A percentile compares a stretch with the other conserved stretches of the same genome.
phyloP scores from a whole-genome alignment of 441 rosid genomes.

The Monsonia emarginata region DNA sequence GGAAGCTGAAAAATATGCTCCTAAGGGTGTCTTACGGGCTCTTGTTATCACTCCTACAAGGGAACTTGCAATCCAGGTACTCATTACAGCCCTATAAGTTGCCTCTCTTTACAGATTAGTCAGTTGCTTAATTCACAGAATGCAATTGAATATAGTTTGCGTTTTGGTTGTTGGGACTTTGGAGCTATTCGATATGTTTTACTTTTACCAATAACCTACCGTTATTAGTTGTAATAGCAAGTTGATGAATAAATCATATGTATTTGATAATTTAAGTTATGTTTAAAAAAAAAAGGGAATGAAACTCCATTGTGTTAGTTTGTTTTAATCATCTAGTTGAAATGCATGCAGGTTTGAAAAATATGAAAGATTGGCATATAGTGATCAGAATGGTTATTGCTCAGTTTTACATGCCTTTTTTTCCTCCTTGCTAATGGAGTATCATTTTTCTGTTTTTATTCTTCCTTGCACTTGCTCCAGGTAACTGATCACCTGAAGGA shows the following conservation, averaged over 20 bases:
- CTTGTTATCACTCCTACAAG: conserved; percentile 90
- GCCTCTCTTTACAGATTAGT: conserved; percentile 12
- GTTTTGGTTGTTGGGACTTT: background rate
- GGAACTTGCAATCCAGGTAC: conserved; percentile 89
- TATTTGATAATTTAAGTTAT: background rate
- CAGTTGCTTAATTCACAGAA: background rate
- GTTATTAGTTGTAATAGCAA: background rate
- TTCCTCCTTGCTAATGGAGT: background rate
- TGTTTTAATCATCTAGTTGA: background rate
- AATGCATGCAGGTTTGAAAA: background rate
- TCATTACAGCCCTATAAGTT: conserved; percentile 14
- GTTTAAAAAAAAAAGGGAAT: background rate
- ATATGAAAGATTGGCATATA: background rate
- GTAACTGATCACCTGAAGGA: conserved; percentile 76
- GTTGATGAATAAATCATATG: background rate
- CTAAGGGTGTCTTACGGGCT: conserved; percentile 66
- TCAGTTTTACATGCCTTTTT: background rate
- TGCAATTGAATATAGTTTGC: background rate
- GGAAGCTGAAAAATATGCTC: conserved; percentile 55
- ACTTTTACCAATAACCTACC: background rate
- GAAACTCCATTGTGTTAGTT: background rate
- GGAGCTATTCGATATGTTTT: background rate
- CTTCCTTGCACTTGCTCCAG: conserved; percentile 23
- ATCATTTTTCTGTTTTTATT: background rate
- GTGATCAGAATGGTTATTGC: background rate